Evolutionary conservation across 176 grass and related monocot genomes (phyloP).

Genomic region (Cocos nucifera): DNA sequence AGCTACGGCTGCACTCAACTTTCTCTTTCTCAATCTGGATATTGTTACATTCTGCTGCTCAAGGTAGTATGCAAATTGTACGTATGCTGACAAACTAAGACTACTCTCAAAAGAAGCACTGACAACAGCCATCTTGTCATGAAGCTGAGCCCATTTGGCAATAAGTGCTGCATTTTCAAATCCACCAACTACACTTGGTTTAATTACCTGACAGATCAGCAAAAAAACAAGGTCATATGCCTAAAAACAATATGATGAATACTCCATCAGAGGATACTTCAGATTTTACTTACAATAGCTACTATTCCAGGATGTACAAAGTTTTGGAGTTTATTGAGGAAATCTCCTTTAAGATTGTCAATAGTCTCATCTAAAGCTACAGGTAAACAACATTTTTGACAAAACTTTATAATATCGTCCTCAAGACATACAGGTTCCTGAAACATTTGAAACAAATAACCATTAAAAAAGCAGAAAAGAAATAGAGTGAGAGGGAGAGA

Average conservation of each 20-base stretch:
- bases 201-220: conserved; percentile 60
- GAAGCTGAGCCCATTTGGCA: conserved; percentile 87
- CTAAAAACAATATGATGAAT: conserved; percentile 10
- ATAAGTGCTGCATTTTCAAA: conserved; percentile 74
- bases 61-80: conserved; percentile 74
- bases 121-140: conserved; percentile 80
- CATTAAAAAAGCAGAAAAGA: conserved; percentile 23
- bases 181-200: conserved; percentile 85
- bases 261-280: not conserved
- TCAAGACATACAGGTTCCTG: conserved; percentile 79
- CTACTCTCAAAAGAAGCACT: conserved; percentile 91
- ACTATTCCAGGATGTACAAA: conserved; percentile 84
- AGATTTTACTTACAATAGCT: conserved; percentile 67
- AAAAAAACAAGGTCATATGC: conserved; percentile 25
- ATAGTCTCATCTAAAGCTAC: conserved; percentile 91
- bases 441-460: conserved; percentile 18
- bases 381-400: conserved; percentile 67
- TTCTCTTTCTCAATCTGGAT: conserved; percentile 50
- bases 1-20: conserved; percentile 23
- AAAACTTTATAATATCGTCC: conserved; percentile 78
- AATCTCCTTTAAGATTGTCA: conserved; percentile 65
- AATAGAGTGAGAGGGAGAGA: not conserved
- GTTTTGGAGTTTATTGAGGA: conserved; percentile 49
- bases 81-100: conserved; percentile 70
- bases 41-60: conserved; percentile 43